phyloP scores from a whole-genome alignment of 2,329 filamentous ascomycete genomes.

The Sporothrix mexicana region DNA sequence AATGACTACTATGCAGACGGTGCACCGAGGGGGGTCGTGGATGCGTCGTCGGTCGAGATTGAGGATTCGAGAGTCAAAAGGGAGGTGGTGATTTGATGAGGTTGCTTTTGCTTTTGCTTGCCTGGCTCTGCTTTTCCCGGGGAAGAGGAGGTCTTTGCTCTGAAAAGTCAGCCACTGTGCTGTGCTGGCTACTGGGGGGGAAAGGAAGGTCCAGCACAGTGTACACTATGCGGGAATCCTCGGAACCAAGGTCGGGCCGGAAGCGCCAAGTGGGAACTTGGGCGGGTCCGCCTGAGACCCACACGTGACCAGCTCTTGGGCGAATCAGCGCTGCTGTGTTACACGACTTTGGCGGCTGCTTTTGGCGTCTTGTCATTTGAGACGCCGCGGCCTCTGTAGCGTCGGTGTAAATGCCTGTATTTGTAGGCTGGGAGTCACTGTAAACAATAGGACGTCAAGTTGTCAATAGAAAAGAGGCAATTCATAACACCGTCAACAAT shows the following conservation, averaged over 20 bases:
- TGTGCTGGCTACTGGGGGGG: not conserved
- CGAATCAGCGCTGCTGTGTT: constrained; percentile 31
- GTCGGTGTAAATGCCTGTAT: not conserved
- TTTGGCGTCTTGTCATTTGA: constrained; percentile 6
- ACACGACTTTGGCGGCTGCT: constrained; percentile 19
- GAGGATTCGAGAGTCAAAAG: not conserved
- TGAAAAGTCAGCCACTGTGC: constrained; percentile 23
- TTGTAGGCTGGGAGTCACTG: not conserved
- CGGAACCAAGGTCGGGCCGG: constrained; percentile 37
- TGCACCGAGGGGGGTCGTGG: too few species aligned
- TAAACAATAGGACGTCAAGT: too few species aligned
- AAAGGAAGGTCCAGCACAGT: not conserved
- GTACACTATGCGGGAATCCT: constrained; percentile 32
- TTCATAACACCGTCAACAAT: too few species aligned
- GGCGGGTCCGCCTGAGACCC: not conserved
- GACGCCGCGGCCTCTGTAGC: not conserved
- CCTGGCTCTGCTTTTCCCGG: constrained; percentile 24
- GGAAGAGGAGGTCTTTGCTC: constrained; percentile 23
- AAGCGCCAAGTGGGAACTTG: not conserved
- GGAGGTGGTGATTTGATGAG: not conserved
- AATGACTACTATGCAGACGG: not conserved
- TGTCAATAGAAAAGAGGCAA: too few species aligned
- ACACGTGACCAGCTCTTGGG: constrained; percentile 17
- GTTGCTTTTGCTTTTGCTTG: not conserved
- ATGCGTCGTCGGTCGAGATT: not conserved